phyloP scores from a whole-genome alignment of 208 protist species.

The Trypanosoma cruzi region DNA sequence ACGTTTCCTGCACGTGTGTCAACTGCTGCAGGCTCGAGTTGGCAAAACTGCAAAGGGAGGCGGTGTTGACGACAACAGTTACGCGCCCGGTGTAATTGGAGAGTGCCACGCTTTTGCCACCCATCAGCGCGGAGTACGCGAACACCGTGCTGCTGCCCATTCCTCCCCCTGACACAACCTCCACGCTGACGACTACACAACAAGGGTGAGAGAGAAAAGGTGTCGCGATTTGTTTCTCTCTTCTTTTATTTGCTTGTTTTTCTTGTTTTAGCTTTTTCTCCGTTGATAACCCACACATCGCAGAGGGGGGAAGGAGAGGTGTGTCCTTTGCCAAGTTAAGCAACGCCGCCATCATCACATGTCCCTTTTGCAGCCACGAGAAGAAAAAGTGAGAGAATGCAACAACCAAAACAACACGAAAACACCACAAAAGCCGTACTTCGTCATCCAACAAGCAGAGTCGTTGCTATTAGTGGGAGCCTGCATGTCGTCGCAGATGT shows the following conservation, averaged over 20 bases:
- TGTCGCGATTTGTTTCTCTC: no score
- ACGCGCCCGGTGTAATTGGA: constrained; percentile 45
- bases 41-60: constrained; percentile 63
- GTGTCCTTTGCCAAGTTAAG: background rate
- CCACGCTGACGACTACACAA: background rate
- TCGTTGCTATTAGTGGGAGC: background rate
- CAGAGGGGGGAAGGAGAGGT: background rate
- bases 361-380: background rate
- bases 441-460: background rate
- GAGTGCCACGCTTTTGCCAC: constrained; percentile 41
- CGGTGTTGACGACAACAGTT: constrained; percentile 65
- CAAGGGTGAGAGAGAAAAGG: background rate
- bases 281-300: background rate
- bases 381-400: background rate
- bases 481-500: background rate
- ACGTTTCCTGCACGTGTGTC: constrained; percentile 44
- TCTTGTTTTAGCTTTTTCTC: background rate
- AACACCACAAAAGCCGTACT: background rate
- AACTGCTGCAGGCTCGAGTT: constrained; percentile 45
- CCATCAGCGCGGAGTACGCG: constrained; percentile 30
- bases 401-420: background rate
- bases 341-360: background rate
- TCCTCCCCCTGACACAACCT: background rate
- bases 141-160: constrained; percentile 24
- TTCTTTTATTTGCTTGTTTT: no score